Evolutionary conservation across 2,329 filamentous ascomycete genomes (phyloP).

Genomic region (Colletotrichum sidae): DNA sequence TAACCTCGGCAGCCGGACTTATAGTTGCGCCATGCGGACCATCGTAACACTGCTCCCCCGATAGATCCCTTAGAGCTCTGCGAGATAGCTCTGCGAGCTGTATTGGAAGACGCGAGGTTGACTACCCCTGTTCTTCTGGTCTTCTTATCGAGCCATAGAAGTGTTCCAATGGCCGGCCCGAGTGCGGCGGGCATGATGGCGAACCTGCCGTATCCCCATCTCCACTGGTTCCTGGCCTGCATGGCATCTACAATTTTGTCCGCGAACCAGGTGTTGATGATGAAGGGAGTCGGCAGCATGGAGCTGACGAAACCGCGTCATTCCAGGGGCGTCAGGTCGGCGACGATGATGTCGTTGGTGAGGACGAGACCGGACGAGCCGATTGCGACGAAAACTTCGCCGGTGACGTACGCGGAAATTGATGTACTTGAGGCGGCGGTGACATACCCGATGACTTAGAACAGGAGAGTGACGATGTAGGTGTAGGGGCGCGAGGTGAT

Average conservation of each 20-base stretch:
- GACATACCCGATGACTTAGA: constrained; percentile 68
- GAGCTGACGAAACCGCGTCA: constrained; percentile 64
- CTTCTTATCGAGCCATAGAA: constrained; percentile 61
- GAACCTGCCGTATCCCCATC: constrained; percentile 65
- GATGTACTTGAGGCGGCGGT: constrained; percentile 65
- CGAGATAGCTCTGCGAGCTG: constrained; percentile 48
- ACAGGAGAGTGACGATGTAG: constrained; percentile 56
- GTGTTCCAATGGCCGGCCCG: constrained; percentile 58
- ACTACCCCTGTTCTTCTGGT: constrained; percentile 57
- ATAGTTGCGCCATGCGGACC: constrained; percentile 39
- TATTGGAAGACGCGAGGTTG: constrained; percentile 28
- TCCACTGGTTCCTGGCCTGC: constrained; percentile 42
- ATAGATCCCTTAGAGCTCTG: constrained; percentile 34
- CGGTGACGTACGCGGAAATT: constrained; percentile 63
- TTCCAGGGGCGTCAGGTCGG: constrained; percentile 66
- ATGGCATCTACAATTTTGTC: constrained; percentile 65
- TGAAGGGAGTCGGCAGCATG: constrained; percentile 65
- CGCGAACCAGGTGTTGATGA: constrained; percentile 74
- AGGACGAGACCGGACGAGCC: constrained; percentile 70
- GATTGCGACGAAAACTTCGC: constrained; percentile 69
- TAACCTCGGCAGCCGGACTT: constrained; percentile 10
- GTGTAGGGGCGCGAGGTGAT: too few relatives aligned
- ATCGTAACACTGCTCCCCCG: constrained; percentile 35
- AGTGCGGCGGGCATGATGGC: constrained; percentile 66
- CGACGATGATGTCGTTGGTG: constrained; percentile 72